Base-by-base conservation (phyloP, 306 rosid genomes). In the Sicyos edulis region DNA sequence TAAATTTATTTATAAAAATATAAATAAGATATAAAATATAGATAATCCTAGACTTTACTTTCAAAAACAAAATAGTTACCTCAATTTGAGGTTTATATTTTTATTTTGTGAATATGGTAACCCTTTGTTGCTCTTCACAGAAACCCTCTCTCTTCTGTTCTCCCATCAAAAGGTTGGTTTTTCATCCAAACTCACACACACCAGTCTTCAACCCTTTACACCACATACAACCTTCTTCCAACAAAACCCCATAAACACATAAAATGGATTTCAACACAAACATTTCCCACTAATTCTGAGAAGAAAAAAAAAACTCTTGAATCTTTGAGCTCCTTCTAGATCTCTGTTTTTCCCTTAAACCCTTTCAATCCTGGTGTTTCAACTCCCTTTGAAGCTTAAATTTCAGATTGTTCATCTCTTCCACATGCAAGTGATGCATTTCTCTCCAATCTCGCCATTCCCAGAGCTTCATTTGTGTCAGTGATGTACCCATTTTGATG, bases 301-400 rank as follows among this genome's bases (percentile, higher is more conserved):
- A 32, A 15, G 3, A 26, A 26, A 26, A 32, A 32, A 32, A 72
- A 86, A 66, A 79, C 71, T 37, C 24, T 26, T 69, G 49, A 69
- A 69, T 68, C 57, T 47, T 14, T 14, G 16, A 73, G 32, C 50
- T 1, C 5, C 4, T 32, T 32, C 37, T 32, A 32, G 37, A 32
- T 71, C 75, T 71, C 52, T 21, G 59, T 54, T 71, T 71, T 71
- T 8, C 68, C 64, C 75, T 71, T 71, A 54, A 71, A 71, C 75
- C 75, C 64, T 71, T 42, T 34, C 10, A n/a, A 32, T 71, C 75
- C 64, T 29, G 34, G 19, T 34, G 37, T 32, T 73, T 50, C 47
- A 8, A 73, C 13, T 56, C 63, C 2, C 37, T 32, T 32, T 32
- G 37, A 32, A 32, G 37, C 37, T 32, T 4, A 32, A 32, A 32